Conservation (phyloP, 768 basidiomycete genomes). For the Kwoniella sp. region DNA sequence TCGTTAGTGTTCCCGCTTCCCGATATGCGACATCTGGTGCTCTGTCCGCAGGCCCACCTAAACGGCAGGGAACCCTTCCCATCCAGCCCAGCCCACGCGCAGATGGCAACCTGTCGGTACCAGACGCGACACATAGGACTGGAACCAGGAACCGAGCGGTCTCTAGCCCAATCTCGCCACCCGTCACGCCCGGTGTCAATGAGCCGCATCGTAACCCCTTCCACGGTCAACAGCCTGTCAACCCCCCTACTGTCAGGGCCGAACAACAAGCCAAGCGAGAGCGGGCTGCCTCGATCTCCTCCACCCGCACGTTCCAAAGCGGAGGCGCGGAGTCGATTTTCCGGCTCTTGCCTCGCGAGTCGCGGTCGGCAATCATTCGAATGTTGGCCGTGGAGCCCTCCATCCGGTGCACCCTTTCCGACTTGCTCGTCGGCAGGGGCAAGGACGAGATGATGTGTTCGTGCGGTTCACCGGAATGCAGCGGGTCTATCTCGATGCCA, state of each 20-base stretch:
- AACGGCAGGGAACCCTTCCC: slow-evolving; percentile 37
- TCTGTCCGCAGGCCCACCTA: slow-evolving; percentile 8
- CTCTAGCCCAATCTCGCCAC: slow-evolving; percentile 19
- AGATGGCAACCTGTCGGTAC: slow-evolving; percentile 2
- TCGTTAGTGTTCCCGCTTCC: slow-evolving; percentile 63
- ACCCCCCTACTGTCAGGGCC: slow-evolving; percentile 5
- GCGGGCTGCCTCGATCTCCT: slow-evolving; percentile 54
- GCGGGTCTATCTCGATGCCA: slow-evolving; percentile 59
- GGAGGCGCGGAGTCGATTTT: slow-evolving; percentile 92
- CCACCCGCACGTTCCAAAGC: slow-evolving; percentile 65
- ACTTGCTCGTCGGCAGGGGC: slow-evolving; percentile 79
- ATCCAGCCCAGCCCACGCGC: slow-evolving; percentile 11
- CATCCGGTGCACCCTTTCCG: slow-evolving; percentile 86
- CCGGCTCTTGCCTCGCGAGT: slow-evolving; percentile 89
- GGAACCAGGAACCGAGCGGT: slow-evolving; percentile 25
- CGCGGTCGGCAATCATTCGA: slow-evolving; percentile 80
- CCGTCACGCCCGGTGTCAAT: slow-evolving; percentile 14
- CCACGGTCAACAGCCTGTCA: slow-evolving; percentile 5
- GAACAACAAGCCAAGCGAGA: slow-evolving; percentile 37
- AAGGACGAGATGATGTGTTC: slow-evolving; percentile 79
- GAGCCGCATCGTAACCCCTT: slow-evolving; percentile 18
- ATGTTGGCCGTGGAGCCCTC: slow-evolving; percentile 92
- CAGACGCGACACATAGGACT: not conserved
- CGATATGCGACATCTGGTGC: slow-evolving; percentile 33
- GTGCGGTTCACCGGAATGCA: slow-evolving; percentile 63